phyloP scores from a whole-genome alignment of 768 basidiomycete genomes.

The Russula earlei region DNA sequence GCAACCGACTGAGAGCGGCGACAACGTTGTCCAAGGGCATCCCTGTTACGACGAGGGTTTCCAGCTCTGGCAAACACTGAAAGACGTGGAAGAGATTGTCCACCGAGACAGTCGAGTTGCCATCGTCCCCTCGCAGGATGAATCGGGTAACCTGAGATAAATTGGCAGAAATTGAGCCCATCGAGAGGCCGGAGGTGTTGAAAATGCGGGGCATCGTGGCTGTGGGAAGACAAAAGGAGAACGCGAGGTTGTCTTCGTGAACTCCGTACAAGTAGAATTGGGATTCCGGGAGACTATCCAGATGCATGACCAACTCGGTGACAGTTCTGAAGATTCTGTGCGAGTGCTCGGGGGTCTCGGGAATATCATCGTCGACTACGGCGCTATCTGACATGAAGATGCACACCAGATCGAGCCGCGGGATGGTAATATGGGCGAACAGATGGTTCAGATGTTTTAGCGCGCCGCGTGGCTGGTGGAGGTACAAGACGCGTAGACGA shows the following conservation, averaged over 20 bases:
- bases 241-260: conserved; percentile 7
- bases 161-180: conserved; percentile 9
- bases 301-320: conserved; percentile 13
- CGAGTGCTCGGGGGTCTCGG: conserved; percentile 5
- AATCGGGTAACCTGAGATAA: conserved; percentile 7
- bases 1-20: conserved; percentile 8
- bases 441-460: conserved; percentile 14
- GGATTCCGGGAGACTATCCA: conserved; percentile 12
- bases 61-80: conserved; percentile 12
- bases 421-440: conserved; percentile 3
- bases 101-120: conserved; percentile 5
- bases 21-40: conserved; percentile 12
- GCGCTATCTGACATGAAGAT: conserved; percentile 14
- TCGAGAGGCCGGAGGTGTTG: neutral
- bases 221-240: conserved; percentile 13
- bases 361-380: conserved; percentile 13
- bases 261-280: conserved; percentile 13
- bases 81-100: conserved; percentile 10
- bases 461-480: conserved; percentile 9
- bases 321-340: conserved; percentile 4
- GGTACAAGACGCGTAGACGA: conserved; percentile 8
- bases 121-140: conserved; percentile 11
- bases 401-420: conserved; percentile 8
- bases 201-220: conserved; percentile 4
- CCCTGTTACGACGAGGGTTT: conserved; percentile 9